Base-by-base conservation (phyloP, 2,329 filamentous ascomycete genomes). In the Hyphodiscus sp. region DNA sequence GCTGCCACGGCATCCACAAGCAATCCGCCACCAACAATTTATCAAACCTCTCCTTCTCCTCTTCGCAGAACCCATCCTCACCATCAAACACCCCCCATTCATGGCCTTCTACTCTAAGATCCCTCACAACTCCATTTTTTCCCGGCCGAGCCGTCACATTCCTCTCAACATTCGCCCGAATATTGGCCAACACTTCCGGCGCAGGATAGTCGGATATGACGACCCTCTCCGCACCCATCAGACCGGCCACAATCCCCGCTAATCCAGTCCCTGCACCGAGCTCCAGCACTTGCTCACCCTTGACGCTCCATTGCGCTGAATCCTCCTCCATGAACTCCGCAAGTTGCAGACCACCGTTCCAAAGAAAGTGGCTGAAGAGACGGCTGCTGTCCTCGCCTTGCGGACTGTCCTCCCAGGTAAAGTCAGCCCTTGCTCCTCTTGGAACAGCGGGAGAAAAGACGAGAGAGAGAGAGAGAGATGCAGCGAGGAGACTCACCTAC, bases 1-100 rank as follows among this genome's bases (percentile, higher is more conserved):
- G 87, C 72, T 89, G 79, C 73, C 77, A 78, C 1, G 81, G 79
- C 83, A 89, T 88, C 86, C 86, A 90, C 53, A 87, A 76, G 63
- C 86, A 89, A 69, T 90, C 86, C 57, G 84, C 83, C 0, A 82
- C 82, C n/a, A 89, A 69, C 42, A 90, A 73, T 53, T 83, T 77
- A 45, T 81, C 81, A 64, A 83, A 88, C 1, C 53, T 58, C 23
- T 70, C 69, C 2, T 67, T 67, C 73, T 66, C 55, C 7, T 45
- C 47, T 0, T 41, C 15, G 2, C 61, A 58, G 30, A 66, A 65
- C 2, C 15, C 16, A 52, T 65, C 62, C 2, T 15, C 16, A 52
- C 64, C 62, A 15, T 53, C 49, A 2, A 68, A 74, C 77, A 61
- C 76, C 7, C 86, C 85, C 86, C 86, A 89, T 41, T 74, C 70